Evolutionary conservation across 2,329 filamentous ascomycete species (phyloP), one percentile per base, ranked within the genome.

Genomic region (Penicillium sp.): DNA sequence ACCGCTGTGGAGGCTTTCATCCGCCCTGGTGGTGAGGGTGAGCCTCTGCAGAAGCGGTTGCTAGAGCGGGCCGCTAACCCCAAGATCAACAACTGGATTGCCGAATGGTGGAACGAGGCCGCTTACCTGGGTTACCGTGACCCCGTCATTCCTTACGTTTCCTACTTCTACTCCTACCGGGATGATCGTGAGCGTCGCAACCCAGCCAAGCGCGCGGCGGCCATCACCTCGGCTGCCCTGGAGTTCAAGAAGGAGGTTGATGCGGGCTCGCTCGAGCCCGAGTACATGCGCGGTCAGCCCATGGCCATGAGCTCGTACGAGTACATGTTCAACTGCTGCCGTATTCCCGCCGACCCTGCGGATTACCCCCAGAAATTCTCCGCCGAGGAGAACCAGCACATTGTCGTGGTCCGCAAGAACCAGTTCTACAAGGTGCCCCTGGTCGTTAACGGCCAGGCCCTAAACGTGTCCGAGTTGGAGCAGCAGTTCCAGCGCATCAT

Each of bases 291-390:
- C 82, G 93, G 92, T 79, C 84, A 96, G 58, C 95, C 95, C 58
- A 93, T 98, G 72, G 95, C 93, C 77, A 99, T 99, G 95, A 92
- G 92, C 82, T 95, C 91, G 73, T 98, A 97, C 82, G 83, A 96
- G 80, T 98, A 88, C 85, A 99, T 99, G 95, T 99, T 99, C 85
- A 98, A 99, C 78, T 87, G 86, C 77, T 90, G 86, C 76, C 89
- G 95, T 66, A 87, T 98, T 41, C 89, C 93, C 29, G 89, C 90
- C 53, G 89, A 88, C 69, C 90, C 91, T 13, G 84, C 87, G 33
- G 95, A 99, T 73, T 86, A 91, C 71, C 89, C 90, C 10, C 81
- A 90, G 73, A 97, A 97, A 79, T 96, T 89, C 77, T 78, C 87
- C 11, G 77, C 85, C 57, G 79, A 85, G 59, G 84, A 90, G 62